Conservation (phyloP, 1,284 basidiomycete genomes). For the Coniferiporia sulphurascens region DNA sequence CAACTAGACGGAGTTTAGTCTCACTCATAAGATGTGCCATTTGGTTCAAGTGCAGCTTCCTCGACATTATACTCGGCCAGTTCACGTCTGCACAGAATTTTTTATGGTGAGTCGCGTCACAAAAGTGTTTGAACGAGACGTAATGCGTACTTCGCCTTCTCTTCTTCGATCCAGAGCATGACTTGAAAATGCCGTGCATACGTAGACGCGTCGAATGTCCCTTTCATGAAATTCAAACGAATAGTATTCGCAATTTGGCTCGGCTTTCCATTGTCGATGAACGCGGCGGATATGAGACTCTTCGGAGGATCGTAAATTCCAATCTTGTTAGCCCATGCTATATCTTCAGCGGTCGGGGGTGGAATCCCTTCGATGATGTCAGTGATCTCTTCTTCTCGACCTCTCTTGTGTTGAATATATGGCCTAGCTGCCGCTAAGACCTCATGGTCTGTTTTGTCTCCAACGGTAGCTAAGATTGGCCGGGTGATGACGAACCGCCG, state of each 20-base stretch:
- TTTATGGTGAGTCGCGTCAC: neutral
- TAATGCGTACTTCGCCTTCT: slow-evolving; percentile 36
- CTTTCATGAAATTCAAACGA: slow-evolving; percentile 32
- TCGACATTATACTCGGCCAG: slow-evolving; percentile 39
- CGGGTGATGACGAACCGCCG: slow-evolving; percentile 38
- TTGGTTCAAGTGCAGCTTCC: slow-evolving; percentile 31
- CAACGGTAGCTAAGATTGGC: slow-evolving; percentile 35
- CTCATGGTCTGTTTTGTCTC: slow-evolving; percentile 36
- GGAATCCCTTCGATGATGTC: slow-evolving; percentile 31
- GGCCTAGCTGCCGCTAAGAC: slow-evolving; percentile 34
- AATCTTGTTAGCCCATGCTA: neutral
- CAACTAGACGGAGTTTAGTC: neutral
- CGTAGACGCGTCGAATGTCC: slow-evolving; percentile 29
- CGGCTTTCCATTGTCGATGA: slow-evolving; percentile 1
- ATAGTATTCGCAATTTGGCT: slow-evolving; percentile 25
- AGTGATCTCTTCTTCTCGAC: slow-evolving; percentile 22
- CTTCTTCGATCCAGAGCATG: slow-evolving; percentile 43
- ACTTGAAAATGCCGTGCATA: slow-evolving; percentile 39
- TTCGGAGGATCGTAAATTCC: neutral
- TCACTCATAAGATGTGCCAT: slow-evolving; percentile 26
- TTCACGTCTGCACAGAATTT: slow-evolving; percentile 32
- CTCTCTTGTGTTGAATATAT: slow-evolving; percentile 30
- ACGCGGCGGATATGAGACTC: neutral
- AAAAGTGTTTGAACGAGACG: neutral
- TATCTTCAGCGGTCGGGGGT: slow-evolving; percentile 27